Percentiles rank a stretch among this genome's conserved stretches.
Evolutionary conservation across 768 basidiomycete species (phyloP).

Genomic region (Boletus subparvulus): DNA sequence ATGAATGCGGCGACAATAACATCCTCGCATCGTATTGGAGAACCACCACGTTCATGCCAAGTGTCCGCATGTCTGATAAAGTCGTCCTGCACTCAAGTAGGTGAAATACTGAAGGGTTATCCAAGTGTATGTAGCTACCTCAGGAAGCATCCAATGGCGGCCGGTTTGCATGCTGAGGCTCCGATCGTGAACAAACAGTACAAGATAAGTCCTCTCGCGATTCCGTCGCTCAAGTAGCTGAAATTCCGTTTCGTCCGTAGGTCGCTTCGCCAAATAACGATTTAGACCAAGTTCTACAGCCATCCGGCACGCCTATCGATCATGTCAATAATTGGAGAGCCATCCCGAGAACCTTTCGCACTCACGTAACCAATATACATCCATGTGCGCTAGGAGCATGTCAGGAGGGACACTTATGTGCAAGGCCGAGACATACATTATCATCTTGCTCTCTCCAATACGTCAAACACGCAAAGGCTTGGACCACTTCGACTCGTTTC

Average conservation of each 20-base stretch:
- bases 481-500: constrained; percentile 84
- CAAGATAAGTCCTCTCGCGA: constrained; percentile 82
- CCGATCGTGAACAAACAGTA: constrained; percentile 83
- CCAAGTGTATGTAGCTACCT: constrained; percentile 36
- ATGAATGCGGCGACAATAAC: constrained; percentile 78
- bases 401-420: constrained; percentile 11
- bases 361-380: constrained; percentile 83
- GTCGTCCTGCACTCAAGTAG: constrained; percentile 48
- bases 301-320: constrained; percentile 75
- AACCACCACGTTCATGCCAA: constrained; percentile 67
- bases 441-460: constrained; percentile 92
- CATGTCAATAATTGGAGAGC: not conserved
- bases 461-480: constrained; percentile 84
- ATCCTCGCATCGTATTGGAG: constrained; percentile 67
- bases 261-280: constrained; percentile 57
- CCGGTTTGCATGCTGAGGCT: constrained; percentile 86
- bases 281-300: constrained; percentile 82
- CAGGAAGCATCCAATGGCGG: constrained; percentile 84
- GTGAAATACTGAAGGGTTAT: constrained; percentile 12
- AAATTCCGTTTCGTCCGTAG: constrained; percentile 59
- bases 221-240: constrained; percentile 77
- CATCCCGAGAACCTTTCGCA: constrained; percentile 10
- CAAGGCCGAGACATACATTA: constrained; percentile 43
- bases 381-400: constrained; percentile 66
- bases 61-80: constrained; percentile 63